Percentiles rank a stretch among this genome's conserved stretches.
phyloP scores from a whole-genome alignment of 2,329 filamentous ascomycete genomes.

The Geosmithia putterillii region DNA sequence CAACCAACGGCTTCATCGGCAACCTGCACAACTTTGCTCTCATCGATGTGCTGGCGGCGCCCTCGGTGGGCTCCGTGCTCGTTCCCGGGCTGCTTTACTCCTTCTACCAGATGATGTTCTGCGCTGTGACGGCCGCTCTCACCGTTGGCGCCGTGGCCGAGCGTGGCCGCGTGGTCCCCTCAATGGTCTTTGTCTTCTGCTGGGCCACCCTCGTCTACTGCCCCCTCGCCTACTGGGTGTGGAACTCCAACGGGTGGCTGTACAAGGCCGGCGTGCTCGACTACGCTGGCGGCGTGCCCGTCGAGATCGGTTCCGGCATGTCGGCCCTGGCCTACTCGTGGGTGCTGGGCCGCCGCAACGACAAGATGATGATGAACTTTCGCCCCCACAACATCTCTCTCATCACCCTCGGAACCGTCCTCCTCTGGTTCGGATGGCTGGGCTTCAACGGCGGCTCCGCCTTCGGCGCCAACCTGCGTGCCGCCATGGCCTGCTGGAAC shows the following conservation, averaged over 20 bases:
- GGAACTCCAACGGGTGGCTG: conserved; percentile 90
- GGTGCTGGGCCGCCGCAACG: conserved; percentile 90
- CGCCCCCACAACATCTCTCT: conserved; percentile 97
- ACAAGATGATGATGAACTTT: conserved; percentile 99
- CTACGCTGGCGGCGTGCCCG: conserved; percentile 90
- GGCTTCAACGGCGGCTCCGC: conserved; percentile 96
- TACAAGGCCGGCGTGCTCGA: conserved; percentile 86
- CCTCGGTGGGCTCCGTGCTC: conserved; percentile 80
- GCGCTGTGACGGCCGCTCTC: conserved; percentile 82
- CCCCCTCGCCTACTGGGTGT: conserved; percentile 90
- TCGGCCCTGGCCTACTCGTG: conserved; percentile 90
- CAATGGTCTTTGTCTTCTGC: conserved; percentile 90
- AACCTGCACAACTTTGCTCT: conserved; percentile 83
- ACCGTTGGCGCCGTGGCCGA: conserved; percentile 87
- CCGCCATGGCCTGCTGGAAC: conserved; percentile 97
- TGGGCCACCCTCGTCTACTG: conserved; percentile 98
- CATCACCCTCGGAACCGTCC: conserved; percentile 86
- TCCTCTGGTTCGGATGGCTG: conserved; percentile 98
- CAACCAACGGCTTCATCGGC: conserved; percentile 83
- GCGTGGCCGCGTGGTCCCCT: conserved; percentile 81
- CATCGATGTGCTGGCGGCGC: conserved; percentile 67
- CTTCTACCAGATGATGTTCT: conserved; percentile 99
- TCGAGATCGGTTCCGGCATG: conserved; percentile 92
- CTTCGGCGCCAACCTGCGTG: conserved; percentile 87
- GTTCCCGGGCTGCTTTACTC: conserved; percentile 85